Conservation (phyloP, 306 rosid genomes). For the Spatholobus suberectus region DNA sequence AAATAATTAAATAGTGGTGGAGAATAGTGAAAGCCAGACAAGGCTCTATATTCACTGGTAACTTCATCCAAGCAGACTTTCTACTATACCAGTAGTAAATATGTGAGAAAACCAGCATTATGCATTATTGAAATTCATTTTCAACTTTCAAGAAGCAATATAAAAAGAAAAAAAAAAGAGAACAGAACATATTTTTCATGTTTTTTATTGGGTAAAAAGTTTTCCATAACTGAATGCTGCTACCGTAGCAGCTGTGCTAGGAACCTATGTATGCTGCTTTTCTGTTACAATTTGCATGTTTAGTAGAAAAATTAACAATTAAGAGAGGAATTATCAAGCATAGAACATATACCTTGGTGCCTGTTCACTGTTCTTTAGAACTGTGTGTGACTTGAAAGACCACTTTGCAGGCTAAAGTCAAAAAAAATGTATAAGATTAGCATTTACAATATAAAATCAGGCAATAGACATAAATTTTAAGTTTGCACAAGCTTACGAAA, state of each 20-base stretch:
- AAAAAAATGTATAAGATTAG: slow-evolving; percentile 11
- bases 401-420: slow-evolving; percentile 81
- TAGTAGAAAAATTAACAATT: not conserved
- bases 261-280: not conserved
- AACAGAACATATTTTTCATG: not conserved
- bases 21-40: slow-evolving; percentile 16
- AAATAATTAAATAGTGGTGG: slow-evolving; percentile 1
- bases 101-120: slow-evolving; percentile 14
- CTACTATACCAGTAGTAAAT: not conserved
- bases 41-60: slow-evolving; percentile 2
- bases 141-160: not conserved
- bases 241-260: slow-evolving; percentile 15
- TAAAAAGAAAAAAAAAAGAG: not conserved
- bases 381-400: slow-evolving; percentile 85
- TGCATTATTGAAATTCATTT: not conserved
- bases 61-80: slow-evolving; percentile 1
- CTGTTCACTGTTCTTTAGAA: slow-evolving; percentile 90
- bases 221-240: not conserved
- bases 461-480: not conserved
- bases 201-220: not conserved
- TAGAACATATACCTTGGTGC: slow-evolving; percentile 77
- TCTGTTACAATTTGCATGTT: not conserved
- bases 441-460: slow-evolving; percentile 30
- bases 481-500: not conserved
- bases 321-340: slow-evolving; percentile 21